A percentile compares a stretch with the other conserved stretches of the same genome.
phyloP scores from a whole-genome alignment of 1,284 basidiomycete genomes.

The Ganoderma leucocontextum region DNA sequence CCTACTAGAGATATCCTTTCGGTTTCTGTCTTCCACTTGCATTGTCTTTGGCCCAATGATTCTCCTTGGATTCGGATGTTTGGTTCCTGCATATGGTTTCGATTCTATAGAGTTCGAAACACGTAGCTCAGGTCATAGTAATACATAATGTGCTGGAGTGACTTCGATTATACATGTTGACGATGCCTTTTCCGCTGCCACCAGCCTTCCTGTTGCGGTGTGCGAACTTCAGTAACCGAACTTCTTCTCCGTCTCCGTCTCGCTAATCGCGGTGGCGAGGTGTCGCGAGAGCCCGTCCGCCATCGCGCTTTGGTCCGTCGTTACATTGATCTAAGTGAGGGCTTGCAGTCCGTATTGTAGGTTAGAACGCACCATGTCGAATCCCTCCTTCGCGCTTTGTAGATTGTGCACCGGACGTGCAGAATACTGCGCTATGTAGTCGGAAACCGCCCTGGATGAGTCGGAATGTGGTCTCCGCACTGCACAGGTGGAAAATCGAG shows the following conservation, averaged over 20 bases:
- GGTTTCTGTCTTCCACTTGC: neutral
- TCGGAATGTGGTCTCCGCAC: no score
- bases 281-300: slow-evolving; percentile 48
- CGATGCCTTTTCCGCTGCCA: neutral
- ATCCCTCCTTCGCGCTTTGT: slow-evolving; percentile 51
- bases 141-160: slow-evolving; percentile 1
- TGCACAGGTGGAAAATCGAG: no score
- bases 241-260: slow-evolving; percentile 15
- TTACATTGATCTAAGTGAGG: slow-evolving; percentile 57
- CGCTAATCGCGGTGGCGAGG: slow-evolving; percentile 42
- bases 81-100: neutral
- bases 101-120: neutral
- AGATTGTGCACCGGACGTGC: slow-evolving; percentile 48
- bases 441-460: neutral
- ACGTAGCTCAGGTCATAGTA: neutral
- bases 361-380: slow-evolving; percentile 44
- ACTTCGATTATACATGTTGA: neutral
- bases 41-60: neutral
- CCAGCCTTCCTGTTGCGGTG: neutral
- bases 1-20: neutral
- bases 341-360: neutral
- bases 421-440: slow-evolving; percentile 44
- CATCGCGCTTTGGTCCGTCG: slow-evolving; percentile 56
- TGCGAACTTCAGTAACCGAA: slow-evolving; percentile 29
- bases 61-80: neutral